phyloP scores from a whole-genome alignment of 2,329 filamentous ascomycete genomes.

The Fusarium nygamai region DNA sequence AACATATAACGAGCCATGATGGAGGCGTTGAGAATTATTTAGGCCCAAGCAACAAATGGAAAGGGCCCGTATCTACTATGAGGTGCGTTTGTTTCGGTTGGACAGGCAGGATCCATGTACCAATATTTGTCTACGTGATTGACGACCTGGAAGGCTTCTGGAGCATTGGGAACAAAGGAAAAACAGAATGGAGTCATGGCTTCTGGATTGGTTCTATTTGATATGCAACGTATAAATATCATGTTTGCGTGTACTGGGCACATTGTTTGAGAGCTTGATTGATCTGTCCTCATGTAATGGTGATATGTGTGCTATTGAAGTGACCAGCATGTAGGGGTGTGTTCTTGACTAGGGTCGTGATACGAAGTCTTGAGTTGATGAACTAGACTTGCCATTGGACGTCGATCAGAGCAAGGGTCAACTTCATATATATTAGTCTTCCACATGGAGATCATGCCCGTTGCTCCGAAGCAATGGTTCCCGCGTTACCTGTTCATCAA shows the following conservation, averaged over 20 bases:
- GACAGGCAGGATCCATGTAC: conserved; percentile 30
- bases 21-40: conserved; percentile 23
- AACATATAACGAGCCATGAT: conserved; percentile 33
- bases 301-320: not conserved
- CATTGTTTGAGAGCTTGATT: not conserved
- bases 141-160: conserved; percentile 22
- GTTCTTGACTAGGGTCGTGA: not conserved
- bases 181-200: conserved; percentile 25
- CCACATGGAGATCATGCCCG: not conserved
- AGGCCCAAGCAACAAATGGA: conserved; percentile 10
- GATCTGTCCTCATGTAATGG: not conserved
- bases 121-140: conserved; percentile 32
- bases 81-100: conserved; percentile 14
- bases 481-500: not conserved
- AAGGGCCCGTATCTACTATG: conserved; percentile 4
- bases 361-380: not conserved
- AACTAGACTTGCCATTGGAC: not conserved
- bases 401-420: not conserved
- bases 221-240: conserved; percentile 27
- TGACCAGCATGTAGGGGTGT: not conserved
- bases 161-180: conserved; percentile 21
- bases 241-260: conserved; percentile 13
- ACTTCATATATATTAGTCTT: not conserved
- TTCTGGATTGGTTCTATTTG: not conserved
- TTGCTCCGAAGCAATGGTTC: not conserved